phyloP scores from a whole-genome alignment of 1,284 basidiomycete genomes.

The Mycocalia duriaeana region DNA sequence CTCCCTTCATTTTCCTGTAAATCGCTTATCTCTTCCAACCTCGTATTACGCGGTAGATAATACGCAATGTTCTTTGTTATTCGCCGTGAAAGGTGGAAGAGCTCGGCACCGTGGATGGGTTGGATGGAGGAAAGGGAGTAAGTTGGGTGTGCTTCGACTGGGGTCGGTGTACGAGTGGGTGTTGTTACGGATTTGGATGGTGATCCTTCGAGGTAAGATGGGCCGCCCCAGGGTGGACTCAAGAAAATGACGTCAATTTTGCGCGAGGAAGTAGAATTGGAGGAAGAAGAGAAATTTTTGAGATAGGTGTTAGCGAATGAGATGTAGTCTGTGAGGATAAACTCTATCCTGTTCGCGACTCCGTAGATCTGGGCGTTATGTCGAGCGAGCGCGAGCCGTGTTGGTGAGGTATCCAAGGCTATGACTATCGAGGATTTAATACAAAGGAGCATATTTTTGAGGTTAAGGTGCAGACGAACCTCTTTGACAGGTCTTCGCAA shows the following conservation, averaged over 20 bases:
- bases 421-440: constrained; percentile 62
- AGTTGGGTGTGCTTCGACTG: constrained; percentile 36
- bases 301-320: constrained; percentile 66
- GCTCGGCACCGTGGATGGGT: constrained; percentile 77
- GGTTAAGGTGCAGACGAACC: constrained; percentile 42
- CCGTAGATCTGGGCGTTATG: constrained; percentile 94
- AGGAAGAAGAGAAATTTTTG: constrained; percentile 22
- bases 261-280: constrained; percentile 16
- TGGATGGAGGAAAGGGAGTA: constrained; percentile 71
- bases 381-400: constrained; percentile 79
- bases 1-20: constrained; percentile 4
- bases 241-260: constrained; percentile 86
- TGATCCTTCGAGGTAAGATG: constrained; percentile 54
- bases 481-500: constrained; percentile 90
- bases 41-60: constrained; percentile 84
- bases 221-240: constrained; percentile 91
- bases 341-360: constrained; percentile 90
- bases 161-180: constrained; percentile 9
- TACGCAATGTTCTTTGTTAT: constrained; percentile 84
- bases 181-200: not conserved
- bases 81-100: constrained; percentile 69
- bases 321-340: constrained; percentile 84
- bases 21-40: constrained; percentile 60
- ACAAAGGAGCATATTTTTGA: not conserved
- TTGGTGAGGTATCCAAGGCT: constrained; percentile 84